Percentiles rank a stretch among this genome's conserved stretches.
Evolutionary conservation across 306 rosid species (phyloP).

Genomic region (Trifolium pratense): DNA sequence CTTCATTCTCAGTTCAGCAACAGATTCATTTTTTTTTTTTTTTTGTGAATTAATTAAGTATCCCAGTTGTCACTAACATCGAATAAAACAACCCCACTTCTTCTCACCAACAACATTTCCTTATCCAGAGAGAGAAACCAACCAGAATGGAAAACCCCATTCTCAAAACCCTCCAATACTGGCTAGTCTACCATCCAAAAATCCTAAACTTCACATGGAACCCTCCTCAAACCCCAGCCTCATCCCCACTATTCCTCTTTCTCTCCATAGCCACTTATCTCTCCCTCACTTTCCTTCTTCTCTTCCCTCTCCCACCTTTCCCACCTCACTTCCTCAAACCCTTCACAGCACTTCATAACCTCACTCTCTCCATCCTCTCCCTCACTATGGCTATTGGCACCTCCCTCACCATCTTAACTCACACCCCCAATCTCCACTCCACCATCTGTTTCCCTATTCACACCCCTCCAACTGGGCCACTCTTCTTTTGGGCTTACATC

Average conservation of each 20-base stretch:
- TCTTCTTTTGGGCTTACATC: slow-evolving; percentile 94
- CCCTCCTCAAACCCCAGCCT: slow-evolving; percentile 51
- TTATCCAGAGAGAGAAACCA: too few relatives aligned
- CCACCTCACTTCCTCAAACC: slow-evolving; percentile 51
- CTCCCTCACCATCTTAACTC: slow-evolving; percentile 55
- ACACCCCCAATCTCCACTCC: slow-evolving; percentile 49
- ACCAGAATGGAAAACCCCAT: slow-evolving; percentile 3
- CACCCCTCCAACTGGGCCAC: slow-evolving; percentile 67
- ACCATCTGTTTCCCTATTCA: slow-evolving; percentile 66
- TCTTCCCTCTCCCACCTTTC: slow-evolving; percentile 47
- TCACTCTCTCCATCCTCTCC: slow-evolving; percentile 69
- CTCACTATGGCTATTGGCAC: slow-evolving; percentile 63
- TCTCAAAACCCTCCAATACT: slow-evolving; percentile 43
- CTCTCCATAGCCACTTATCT: slow-evolving; percentile 58
- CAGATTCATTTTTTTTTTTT: too few relatives aligned
- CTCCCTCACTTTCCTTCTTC: slow-evolving; percentile 58
- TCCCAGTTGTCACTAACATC: too few relatives aligned
- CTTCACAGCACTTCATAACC: slow-evolving; percentile 65
- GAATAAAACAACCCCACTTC: too few relatives aligned
- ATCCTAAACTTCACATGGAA: slow-evolving; percentile 73
- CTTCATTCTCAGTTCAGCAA: too few relatives aligned
- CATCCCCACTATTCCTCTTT: slow-evolving; percentile 58
- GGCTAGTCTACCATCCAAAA: slow-evolving; percentile 66
- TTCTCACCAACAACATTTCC: background rate
- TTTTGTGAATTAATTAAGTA: too few relatives aligned